Evolutionary conservation across 164 flowering plant species (phyloP), one percentile per base, ranked within the genome.

Genomic region (Annona cherimola): DNA sequence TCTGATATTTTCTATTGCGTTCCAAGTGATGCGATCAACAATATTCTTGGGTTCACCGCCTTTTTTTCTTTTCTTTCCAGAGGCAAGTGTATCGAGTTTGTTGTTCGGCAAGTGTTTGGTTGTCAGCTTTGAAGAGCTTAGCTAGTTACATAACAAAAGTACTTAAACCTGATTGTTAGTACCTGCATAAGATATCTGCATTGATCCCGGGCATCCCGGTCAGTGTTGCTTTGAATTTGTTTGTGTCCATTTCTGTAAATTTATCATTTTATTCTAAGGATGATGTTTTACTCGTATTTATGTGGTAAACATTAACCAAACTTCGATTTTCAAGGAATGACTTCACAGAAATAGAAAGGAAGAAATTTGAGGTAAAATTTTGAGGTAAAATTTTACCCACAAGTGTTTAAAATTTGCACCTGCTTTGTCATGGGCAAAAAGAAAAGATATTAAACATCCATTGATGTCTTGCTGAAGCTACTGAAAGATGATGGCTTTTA

Each of bases 401-500:
- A 54, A 61, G 42, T 42, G 3, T 62, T 55, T 5, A 42, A 14
- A n/a, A 50, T 63, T 40, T 63, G 1, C 39, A 66, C 14, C 16
- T 14, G 9, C 66, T 66, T 66, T 61, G 64, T 42, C 43, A 2
- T 16, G 11, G 19, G 18, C 59, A 55, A 8, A 20, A 43, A 42
- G 4, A 55, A 8, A 20, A 43, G 50, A 4, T 46, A 62, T 68
- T 1, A 67, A 44, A 55, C 2, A 39, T 57, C 61, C 9, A 41
- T 66, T 78, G 43, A 2, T 26, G 41, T 74, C 71, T 40, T 80
- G 83, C 86, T 93, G 99, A 82, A 80, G 63, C 81, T 95, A 42
- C 69, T 95, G 76, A 75, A 86, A 74, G 86, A 45, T n/a, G 99
- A 95, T 69, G 98, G 88, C 66, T 93, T 90, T 81, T 95, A 95